These are phyloP conservation scores for Apostasia ramifera DNA, from an alignment of 106 monocot genomes.

Conservation along the genomic window DNA sequence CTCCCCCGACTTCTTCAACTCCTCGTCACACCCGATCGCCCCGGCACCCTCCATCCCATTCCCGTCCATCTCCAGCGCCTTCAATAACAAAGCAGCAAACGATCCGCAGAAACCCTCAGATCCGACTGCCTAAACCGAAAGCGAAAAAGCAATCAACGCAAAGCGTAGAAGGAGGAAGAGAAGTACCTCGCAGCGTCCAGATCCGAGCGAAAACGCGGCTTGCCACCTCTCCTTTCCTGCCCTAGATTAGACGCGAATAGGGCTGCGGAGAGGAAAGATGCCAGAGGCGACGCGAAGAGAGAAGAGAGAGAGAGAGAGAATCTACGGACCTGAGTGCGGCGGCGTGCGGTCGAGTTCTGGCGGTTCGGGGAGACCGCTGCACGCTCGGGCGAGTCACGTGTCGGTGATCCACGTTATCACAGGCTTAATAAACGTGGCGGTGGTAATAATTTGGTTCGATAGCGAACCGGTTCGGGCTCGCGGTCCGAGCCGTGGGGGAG, in stretches of 20 bases:
- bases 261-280: too few species aligned
- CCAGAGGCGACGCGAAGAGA: not conserved
- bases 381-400: not conserved
- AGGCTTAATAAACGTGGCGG: too few species aligned
- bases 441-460: not conserved
- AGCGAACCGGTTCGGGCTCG: not conserved
- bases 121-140: not conserved
- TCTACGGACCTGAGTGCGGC: not conserved
- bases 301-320: not conserved
- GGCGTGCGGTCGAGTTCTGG: conserved; percentile 1
- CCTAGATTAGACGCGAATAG: not conserved
- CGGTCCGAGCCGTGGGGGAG: not conserved
- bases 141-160: not conserved
- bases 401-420: not conserved
- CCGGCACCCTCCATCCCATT: not conserved
- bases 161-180: not conserved
- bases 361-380: not conserved
- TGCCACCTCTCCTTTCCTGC: not conserved
- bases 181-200: not conserved
- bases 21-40: not conserved
- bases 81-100: too few species aligned
- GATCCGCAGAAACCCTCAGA: not conserved
- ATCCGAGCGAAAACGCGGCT: not conserved
- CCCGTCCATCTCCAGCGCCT: not conserved
- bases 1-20: not conserved